phyloP scores from a whole-genome alignment of 352 stramenopile species.

The Elongisporangium prolatum region DNA sequence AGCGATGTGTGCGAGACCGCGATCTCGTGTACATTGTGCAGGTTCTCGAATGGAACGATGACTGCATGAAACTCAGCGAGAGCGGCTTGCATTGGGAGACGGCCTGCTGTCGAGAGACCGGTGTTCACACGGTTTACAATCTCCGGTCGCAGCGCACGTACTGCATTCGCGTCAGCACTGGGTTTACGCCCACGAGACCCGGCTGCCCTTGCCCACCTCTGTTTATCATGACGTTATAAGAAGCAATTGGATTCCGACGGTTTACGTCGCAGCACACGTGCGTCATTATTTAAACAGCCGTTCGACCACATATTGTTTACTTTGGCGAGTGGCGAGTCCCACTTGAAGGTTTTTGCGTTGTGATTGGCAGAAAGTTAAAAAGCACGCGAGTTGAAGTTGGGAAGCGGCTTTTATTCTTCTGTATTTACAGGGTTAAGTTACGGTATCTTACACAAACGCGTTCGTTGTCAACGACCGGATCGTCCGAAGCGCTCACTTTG shows the following conservation, averaged over 20 bases:
- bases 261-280: not conserved
- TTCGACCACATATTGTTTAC: not conserved
- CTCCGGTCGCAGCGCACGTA: constrained; percentile 15
- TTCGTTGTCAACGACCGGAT: not conserved
- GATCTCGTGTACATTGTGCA: constrained; percentile 27
- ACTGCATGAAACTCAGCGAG: not conserved
- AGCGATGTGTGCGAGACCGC: constrained; percentile 8
- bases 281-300: not conserved
- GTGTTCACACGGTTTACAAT: constrained; percentile 23
- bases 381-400: not conserved
- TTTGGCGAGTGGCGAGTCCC: not conserved
- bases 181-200: constrained; percentile 17
- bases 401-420: not conserved
- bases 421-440: not conserved
- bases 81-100: constrained; percentile 14
- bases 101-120: constrained; percentile 13
- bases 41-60: constrained; percentile 15
- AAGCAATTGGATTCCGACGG: not conserved
- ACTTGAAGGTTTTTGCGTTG: not conserved
- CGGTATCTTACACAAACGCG: not conserved
- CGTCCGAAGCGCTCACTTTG: not conserved
- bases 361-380: not conserved
- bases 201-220: constrained; percentile 17
- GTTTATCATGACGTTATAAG: constrained; percentile 8
- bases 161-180: constrained; percentile 25